Conservation (phyloP, 129 eudicot species). For the Chrysanthemum makinoi region DNA sequence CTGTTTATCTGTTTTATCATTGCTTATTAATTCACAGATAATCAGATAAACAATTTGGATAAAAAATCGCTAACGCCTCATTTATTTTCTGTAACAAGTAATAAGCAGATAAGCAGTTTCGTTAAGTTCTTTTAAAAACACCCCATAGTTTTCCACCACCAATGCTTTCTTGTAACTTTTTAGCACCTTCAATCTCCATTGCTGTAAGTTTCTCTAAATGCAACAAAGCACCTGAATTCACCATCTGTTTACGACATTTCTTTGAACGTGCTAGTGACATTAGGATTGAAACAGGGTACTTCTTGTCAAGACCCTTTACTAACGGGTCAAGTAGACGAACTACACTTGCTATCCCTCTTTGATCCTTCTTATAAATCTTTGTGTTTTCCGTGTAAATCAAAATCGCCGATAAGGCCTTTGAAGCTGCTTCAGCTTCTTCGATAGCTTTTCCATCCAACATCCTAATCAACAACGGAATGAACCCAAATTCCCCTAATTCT, state of each 20-base stretch:
- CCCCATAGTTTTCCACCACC: slow-evolving; percentile 67
- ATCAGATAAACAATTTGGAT: no score
- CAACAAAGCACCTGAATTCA: slow-evolving; percentile 51
- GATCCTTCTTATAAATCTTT: slow-evolving; percentile 51
- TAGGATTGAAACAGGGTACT: slow-evolving; percentile 49
- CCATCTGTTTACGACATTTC: slow-evolving; percentile 68
- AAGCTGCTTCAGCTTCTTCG: slow-evolving; percentile 64
- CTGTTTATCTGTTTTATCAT: no score
- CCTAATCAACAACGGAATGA: slow-evolving; percentile 44
- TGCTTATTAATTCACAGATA: no score
- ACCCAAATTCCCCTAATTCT: slow-evolving; percentile 69
- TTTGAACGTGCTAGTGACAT: slow-evolving; percentile 47
- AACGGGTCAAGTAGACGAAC: slow-evolving; percentile 57
- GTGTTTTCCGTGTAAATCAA: slow-evolving; percentile 39
- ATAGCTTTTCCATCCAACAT: slow-evolving; percentile 64
- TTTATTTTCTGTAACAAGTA: no score
- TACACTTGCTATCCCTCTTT: slow-evolving; percentile 44
- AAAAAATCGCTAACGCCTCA: no score
- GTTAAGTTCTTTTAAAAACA: slow-evolving; percentile 44
- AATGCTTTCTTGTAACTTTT: slow-evolving; percentile 57
- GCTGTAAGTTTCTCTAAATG: slow-evolving; percentile 60
- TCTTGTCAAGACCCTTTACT: slow-evolving; percentile 41
- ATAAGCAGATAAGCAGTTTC: no score
- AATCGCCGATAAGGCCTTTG: slow-evolving; percentile 48
- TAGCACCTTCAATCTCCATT: slow-evolving; percentile 65